These are phyloP conservation scores for Escovopsis sp. DNA, from an alignment of 2,329 filamentous ascomycete species.

Conservation along the genomic window DNA sequence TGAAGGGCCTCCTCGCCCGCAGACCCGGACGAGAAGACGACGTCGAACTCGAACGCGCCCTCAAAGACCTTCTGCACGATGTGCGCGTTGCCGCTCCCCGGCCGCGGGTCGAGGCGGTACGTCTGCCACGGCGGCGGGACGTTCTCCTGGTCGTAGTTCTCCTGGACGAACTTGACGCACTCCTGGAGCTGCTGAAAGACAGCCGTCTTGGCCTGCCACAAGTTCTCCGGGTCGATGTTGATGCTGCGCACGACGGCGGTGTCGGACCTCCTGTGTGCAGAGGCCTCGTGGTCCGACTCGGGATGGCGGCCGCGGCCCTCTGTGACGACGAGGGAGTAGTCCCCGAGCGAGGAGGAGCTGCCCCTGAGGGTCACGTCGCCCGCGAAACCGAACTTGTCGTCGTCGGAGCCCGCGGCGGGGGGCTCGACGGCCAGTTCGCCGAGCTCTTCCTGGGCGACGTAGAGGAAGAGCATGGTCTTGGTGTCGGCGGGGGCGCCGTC, in stretches of 20 bases:
- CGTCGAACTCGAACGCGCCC: slow-evolving; percentile 82
- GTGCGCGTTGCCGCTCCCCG: slow-evolving; percentile 64
- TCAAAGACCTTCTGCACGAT: slow-evolving; percentile 84
- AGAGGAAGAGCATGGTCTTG: slow-evolving; percentile 69
- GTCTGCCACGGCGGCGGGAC: slow-evolving; percentile 75
- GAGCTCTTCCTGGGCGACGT: slow-evolving; percentile 66
- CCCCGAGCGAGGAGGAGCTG: slow-evolving; percentile 53
- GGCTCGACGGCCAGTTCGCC: slow-evolving; percentile 43
- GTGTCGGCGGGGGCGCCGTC: slow-evolving; percentile 50
- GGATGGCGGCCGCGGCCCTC: slow-evolving; percentile 49
- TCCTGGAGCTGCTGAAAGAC: slow-evolving; percentile 39
- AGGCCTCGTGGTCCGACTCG: slow-evolving; percentile 48
- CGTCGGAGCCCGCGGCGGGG: too few relatives aligned
- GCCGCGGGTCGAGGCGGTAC: slow-evolving; percentile 60
- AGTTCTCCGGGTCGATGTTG: slow-evolving; percentile 45
- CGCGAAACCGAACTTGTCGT: slow-evolving; percentile 34
- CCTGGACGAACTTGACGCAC: slow-evolving; percentile 31
- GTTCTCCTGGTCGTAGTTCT: slow-evolving; percentile 38
- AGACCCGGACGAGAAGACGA: slow-evolving; percentile 74
- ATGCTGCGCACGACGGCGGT: slow-evolving; percentile 61
- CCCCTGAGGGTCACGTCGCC: slow-evolving; percentile 57
- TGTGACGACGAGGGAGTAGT: slow-evolving; percentile 67
- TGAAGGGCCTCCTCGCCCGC: slow-evolving; percentile 38
- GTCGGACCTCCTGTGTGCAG: slow-evolving; percentile 54
- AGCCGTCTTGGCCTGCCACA: slow-evolving; percentile 73